phyloP scores from a whole-genome alignment of 148 eudicot species.

The Drosera capensis region DNA sequence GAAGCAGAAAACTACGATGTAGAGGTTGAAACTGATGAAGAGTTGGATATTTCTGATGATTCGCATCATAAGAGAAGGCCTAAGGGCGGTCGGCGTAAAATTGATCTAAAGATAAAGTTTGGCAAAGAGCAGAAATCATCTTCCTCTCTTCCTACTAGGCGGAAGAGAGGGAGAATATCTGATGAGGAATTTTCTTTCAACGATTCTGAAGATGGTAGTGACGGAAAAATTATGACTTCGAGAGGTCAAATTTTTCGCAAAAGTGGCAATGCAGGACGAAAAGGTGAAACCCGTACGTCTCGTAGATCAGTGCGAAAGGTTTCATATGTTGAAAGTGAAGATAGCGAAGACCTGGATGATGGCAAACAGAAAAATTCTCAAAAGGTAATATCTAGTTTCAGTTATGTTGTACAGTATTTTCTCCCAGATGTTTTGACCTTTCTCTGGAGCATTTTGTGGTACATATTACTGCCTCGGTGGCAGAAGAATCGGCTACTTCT shows the following conservation, averaged over 20 bases:
- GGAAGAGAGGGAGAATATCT: conserved; percentile 40
- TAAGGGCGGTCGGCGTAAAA: conserved; percentile 36
- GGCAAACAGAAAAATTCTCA: conserved; percentile 50
- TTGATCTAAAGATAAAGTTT: conserved; percentile 33
- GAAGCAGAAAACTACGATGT: conserved; percentile 64
- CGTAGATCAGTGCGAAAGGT: conserved; percentile 71
- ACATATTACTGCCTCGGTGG: too few species aligned
- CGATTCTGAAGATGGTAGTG: conserved; percentile 65
- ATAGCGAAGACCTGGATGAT: conserved; percentile 81
- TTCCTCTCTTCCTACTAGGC: conserved; percentile 24
- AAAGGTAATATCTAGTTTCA: conserved; percentile 44
- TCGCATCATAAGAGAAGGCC: conserved; percentile 33
- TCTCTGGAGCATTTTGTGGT: not conserved
- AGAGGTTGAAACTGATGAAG: conserved; percentile 60
- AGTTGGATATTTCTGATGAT: conserved; percentile 51
- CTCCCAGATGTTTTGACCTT: not conserved
- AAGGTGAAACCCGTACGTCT: conserved; percentile 65
- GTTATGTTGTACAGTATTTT: not conserved
- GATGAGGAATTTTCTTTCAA: conserved; percentile 69
- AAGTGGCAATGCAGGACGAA: conserved; percentile 26
- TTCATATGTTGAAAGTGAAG: conserved; percentile 91
- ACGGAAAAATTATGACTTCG: conserved; percentile 42
- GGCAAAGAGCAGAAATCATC: conserved; percentile 36
- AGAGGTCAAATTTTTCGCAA: conserved; percentile 30
- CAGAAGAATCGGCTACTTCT: too few species aligned